Base-by-base conservation (phyloP, 345 rosid genomes). In the Aquilaria sinensis region DNA sequence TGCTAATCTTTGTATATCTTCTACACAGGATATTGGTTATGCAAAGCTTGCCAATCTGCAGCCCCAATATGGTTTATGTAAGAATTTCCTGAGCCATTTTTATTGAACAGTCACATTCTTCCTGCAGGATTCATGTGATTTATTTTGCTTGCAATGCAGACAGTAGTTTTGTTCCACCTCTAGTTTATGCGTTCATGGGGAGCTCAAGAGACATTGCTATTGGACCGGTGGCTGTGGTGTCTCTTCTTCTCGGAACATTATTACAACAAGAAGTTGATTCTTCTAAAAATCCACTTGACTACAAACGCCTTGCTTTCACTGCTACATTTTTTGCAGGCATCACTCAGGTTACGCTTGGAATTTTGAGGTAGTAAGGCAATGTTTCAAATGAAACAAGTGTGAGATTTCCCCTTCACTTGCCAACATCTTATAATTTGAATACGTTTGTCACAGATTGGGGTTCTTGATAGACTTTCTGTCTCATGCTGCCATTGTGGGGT, bases 151-250 rank as follows among this genome's bases (percentile, higher is more conserved):
- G 58, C 15, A 58, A 10, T 51, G 33, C 79, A 92, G 96, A 92
- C 73, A 78, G 91, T 45, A 92, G 98, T 75, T 84, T 92, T 65
- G 93, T 92, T 62, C 97, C 98, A 5, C 98, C 97, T 9, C 58
- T 92, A 76, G 76, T 92, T 75, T 92, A 92, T 68, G 96, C 97
- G 12, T 75, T 76, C 71, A 92, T 92, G 97, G 97, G 98, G 29
- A 92, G 98, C 59, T 92, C 98, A 60, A 78, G 89, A 70, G 98
- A 92, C 67, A 92, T 89, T 63, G 96, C 98, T 2, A 89, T 92
- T 52, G 98, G 98, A 56, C 98, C 98, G 0, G 98, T 92, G 3
- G 98, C 98, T 2, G 96, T 92, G 74, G 96, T 92, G 46, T 92
- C 98, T 60, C 96, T 92, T 37, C 73, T 89, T 68, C 58, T 92